Conservation (phyloP, 1,139 yeast genomes). For the Debaryomyces robertsiae region DNA sequence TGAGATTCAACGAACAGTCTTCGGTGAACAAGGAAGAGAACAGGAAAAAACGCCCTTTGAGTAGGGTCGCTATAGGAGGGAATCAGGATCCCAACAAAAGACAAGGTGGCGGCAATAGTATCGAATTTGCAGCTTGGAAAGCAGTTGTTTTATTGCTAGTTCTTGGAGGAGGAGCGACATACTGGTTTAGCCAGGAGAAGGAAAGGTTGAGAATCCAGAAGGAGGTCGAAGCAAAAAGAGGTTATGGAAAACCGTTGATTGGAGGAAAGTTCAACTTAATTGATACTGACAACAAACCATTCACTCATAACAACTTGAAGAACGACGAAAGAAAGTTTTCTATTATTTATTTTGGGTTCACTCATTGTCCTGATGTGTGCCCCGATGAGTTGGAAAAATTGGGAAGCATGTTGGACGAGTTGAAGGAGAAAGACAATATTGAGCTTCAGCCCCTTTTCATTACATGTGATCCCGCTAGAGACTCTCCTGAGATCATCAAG, state of each 20-base stretch:
- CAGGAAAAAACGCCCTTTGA: constrained; percentile 42
- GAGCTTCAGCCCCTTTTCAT: constrained; percentile 83
- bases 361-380: constrained; percentile 97
- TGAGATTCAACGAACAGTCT: constrained; percentile 9
- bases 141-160: constrained; percentile 67
- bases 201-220: constrained; percentile 70
- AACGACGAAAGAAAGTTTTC: constrained; percentile 66
- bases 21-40: constrained; percentile 3
- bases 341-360: constrained; percentile 88
- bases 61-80: constrained; percentile 53
- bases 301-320: constrained; percentile 73
- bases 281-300: constrained; percentile 69
- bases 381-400: constrained; percentile 96
- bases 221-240: constrained; percentile 82
- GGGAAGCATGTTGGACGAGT: constrained; percentile 70
- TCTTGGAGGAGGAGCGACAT: constrained; percentile 72
- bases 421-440: constrained; percentile 57
- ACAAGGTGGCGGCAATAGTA: constrained; percentile 36
- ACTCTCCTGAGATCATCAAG: constrained; percentile 78
- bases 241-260: constrained; percentile 87
- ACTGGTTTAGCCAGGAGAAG: constrained; percentile 71
- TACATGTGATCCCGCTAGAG: constrained; percentile 96
- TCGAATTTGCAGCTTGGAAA: constrained; percentile 88
- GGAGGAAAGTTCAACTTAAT: constrained; percentile 84
- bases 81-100: constrained; percentile 27